A percentile compares a stretch with the other conserved stretches of the same genome.
These are phyloP conservation scores for Rubus idaeus DNA, from an alignment of 306 rosid species.

Conservation along the genomic window DNA sequence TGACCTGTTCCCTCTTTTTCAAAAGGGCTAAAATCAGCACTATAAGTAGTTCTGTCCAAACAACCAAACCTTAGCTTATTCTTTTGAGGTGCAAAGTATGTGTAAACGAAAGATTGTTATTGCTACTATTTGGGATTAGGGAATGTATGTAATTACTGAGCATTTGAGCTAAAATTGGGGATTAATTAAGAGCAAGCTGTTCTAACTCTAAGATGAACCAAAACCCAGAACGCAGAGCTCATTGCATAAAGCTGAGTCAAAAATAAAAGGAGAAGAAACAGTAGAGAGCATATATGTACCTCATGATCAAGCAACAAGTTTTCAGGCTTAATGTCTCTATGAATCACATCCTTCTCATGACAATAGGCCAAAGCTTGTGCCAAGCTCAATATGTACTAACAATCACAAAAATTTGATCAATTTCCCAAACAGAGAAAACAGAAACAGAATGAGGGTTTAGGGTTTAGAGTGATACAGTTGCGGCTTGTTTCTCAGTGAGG, in stretches of 20 bases:
- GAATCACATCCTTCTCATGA: constrained; percentile 91
- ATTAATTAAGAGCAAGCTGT: not conserved
- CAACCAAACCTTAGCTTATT: not conserved
- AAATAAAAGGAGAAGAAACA: not conserved
- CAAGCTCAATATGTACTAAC: constrained; percentile 73
- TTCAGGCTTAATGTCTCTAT: constrained; percentile 93
- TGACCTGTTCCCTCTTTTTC: not conserved
- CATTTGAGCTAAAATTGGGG: no score
- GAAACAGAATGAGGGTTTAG: not conserved
- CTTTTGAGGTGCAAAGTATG: no score
- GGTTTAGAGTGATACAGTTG: constrained; percentile 45
- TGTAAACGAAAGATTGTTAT: not conserved
- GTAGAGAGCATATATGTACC: constrained; percentile 33
- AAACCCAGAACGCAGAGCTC: not conserved
- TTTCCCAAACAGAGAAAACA: not conserved
- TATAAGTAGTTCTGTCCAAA: no score
- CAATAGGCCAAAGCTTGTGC: constrained; percentile 82
- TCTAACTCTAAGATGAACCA: not conserved
- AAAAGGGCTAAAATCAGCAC: not conserved
- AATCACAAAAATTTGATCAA: constrained; percentile 16
- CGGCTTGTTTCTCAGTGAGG: constrained; percentile 68
- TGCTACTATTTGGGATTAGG: not conserved
- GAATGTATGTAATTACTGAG: no score
- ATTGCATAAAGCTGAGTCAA: no score
- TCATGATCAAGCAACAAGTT: constrained; percentile 85